Evolutionary conservation across 2,329 filamentous ascomycete species (phyloP).

Genomic region (Didymella pinodella): DNA sequence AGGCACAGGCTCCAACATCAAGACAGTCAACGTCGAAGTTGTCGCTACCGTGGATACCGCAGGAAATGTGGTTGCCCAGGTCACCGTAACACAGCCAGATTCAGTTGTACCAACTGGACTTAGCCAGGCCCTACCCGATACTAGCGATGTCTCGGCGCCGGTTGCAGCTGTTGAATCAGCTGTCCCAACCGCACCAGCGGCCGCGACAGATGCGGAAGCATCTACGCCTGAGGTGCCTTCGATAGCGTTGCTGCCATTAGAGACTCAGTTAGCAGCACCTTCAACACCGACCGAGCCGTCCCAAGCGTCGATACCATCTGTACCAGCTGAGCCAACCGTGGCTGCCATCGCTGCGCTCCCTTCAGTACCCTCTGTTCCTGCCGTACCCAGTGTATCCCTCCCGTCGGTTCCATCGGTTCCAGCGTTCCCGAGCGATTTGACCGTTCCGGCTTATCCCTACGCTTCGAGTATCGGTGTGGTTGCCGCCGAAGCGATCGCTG

Average conservation of each 20-base stretch:
- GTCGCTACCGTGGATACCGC: slow-evolving; percentile 41
- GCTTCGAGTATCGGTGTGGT: slow-evolving; percentile 30
- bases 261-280: slow-evolving; percentile 2
- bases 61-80: slow-evolving; percentile 38
- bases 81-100: slow-evolving; percentile 33
- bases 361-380: slow-evolving; percentile 27
- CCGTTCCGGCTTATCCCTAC: slow-evolving; percentile 47
- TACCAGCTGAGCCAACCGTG: slow-evolving; percentile 4
- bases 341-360: slow-evolving; percentile 6
- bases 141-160: slow-evolving; percentile 5
- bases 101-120: slow-evolving; percentile 11
- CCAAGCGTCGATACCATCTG: not conserved
- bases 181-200: slow-evolving; percentile 3
- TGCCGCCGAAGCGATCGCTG: slow-evolving; percentile 16
- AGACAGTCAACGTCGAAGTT: slow-evolving; percentile 44
- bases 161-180: not conserved
- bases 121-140: slow-evolving; percentile 1
- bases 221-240: slow-evolving; percentile 10
- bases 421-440: slow-evolving; percentile 46
- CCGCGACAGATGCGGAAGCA: slow-evolving; percentile 16
- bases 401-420: slow-evolving; percentile 32
- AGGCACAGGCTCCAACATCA: slow-evolving; percentile 22
- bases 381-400: slow-evolving; percentile 20
- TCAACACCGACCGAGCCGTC: slow-evolving; percentile 1
- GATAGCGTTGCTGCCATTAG: slow-evolving; percentile 7